Conservation (phyloP, 768 basidiomycete species). For the Botryobasidium botryosum region DNA sequence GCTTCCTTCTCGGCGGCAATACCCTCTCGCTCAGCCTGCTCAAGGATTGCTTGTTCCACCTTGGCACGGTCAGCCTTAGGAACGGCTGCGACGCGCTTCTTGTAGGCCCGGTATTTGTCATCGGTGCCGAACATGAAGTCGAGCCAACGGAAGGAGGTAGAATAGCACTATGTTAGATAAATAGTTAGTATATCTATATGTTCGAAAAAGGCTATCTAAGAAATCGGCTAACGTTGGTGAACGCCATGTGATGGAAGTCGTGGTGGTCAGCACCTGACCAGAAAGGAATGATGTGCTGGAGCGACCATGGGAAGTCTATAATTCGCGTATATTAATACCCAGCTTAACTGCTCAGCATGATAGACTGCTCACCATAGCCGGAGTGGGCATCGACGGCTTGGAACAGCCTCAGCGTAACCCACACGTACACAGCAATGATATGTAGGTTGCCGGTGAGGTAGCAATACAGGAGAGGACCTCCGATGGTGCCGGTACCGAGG, state of each 20-base stretch:
- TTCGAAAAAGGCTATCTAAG: background rate
- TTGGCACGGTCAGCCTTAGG: slow-evolving; percentile 34
- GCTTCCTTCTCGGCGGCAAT: slow-evolving; percentile 42
- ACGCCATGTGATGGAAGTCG: slow-evolving; percentile 97
- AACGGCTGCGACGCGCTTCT: slow-evolving; percentile 36
- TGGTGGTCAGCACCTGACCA: slow-evolving; percentile 98
- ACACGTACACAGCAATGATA: slow-evolving; percentile 82
- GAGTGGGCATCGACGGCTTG: slow-evolving; percentile 96
- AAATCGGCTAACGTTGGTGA: slow-evolving; percentile 37
- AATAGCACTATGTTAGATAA: slow-evolving; percentile 40
- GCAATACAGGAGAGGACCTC: slow-evolving; percentile 77
- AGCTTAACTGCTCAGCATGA: background rate
- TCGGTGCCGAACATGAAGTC: slow-evolving; percentile 86
- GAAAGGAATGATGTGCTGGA: slow-evolving; percentile 82
- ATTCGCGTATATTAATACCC: background rate
- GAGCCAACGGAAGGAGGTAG: slow-evolving; percentile 89
- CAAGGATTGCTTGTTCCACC: slow-evolving; percentile 45
- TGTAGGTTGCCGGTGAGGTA: slow-evolving; percentile 63
- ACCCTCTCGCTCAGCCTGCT: slow-evolving; percentile 60
- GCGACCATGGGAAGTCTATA: slow-evolving; percentile 91
- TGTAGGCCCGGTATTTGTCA: slow-evolving; percentile 70
- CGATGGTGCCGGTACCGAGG: slow-evolving; percentile 77
- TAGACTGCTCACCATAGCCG: slow-evolving; percentile 58
- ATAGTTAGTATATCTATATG: background rate
- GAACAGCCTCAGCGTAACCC: slow-evolving; percentile 88